A percentile compares a stretch with the other conserved stretches of the same genome.
Evolutionary conservation across 257 asterid species (phyloP).

Genomic region (Nicotiana sylvestris): DNA sequence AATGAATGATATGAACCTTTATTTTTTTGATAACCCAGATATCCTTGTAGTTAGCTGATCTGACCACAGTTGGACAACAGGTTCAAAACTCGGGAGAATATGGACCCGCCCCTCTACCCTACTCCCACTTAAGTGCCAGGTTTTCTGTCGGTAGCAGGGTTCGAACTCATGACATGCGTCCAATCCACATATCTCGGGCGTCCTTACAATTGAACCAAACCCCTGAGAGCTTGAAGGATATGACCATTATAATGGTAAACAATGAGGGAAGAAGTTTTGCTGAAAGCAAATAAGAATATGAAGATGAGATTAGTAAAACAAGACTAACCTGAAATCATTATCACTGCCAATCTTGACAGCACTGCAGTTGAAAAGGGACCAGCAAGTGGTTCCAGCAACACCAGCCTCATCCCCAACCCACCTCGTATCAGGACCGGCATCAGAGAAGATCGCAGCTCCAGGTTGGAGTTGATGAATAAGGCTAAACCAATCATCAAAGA

Average conservation of each 20-base stretch:
- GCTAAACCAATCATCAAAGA: constrained; percentile 80
- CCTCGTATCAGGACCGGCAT: constrained; percentile 87
- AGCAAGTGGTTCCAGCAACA: constrained; percentile 71
- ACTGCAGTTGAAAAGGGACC: constrained; percentile 86
- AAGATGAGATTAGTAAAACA: not conserved
- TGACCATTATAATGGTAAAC: not conserved
- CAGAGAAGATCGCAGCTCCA: constrained; percentile 69
- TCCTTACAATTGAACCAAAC: not conserved
- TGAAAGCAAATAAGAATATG: not conserved
- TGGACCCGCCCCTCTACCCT: not conserved
- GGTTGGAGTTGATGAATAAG: constrained; percentile 89
- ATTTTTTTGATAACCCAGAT: too few species aligned
- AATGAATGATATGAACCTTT: too few species aligned
- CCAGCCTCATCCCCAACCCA: constrained; percentile 95
- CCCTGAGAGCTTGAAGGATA: not conserved
- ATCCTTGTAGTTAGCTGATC: not conserved
- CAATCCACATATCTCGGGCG: not conserved
- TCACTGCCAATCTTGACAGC: constrained; percentile 46
- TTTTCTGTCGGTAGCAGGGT: not conserved
- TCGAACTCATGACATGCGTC: not conserved
- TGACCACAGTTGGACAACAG: not conserved
- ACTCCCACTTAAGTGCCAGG: not conserved
- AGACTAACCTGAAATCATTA: constrained; percentile 53
- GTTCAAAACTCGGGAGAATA: not conserved
- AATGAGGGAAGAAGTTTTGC: not conserved